A percentile compares a stretch with the other conserved stretches of the same genome.
Evolutionary conservation across 2,329 filamentous ascomycete species (phyloP).

Genomic region (Alternaria tenuissima): DNA sequence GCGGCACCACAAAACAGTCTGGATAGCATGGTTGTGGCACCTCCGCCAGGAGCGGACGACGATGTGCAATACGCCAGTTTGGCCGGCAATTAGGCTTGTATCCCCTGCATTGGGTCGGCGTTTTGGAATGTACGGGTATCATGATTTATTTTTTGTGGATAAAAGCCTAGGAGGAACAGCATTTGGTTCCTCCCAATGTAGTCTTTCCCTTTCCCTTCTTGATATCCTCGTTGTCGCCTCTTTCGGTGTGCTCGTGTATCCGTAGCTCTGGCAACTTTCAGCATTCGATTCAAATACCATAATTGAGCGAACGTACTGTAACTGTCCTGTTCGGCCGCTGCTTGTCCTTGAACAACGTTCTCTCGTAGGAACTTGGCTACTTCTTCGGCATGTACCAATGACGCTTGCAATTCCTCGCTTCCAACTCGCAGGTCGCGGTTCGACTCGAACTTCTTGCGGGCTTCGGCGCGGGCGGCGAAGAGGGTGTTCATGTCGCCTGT

Average conservation of each 20-base stretch:
- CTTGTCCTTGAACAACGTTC: conserved; percentile 87
- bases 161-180: conserved; percentile 50
- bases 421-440: conserved; percentile 67
- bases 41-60: conserved; percentile 80
- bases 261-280: conserved; percentile 69
- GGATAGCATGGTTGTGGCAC: conserved; percentile 64
- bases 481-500: conserved; percentile 76
- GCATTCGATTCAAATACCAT: not conserved
- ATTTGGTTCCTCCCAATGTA: conserved; percentile 49
- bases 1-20: conserved; percentile 53
- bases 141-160: conserved; percentile 33
- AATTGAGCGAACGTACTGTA: conserved; percentile 64
- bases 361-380: conserved; percentile 79
- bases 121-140: conserved; percentile 43
- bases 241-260: conserved; percentile 90
- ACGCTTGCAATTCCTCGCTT: conserved; percentile 67
- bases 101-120: conserved; percentile 36
- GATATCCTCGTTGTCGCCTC: conserved; percentile 91
- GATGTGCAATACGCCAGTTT: conserved; percentile 87
- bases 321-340: conserved; percentile 56
- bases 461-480: conserved; percentile 73
- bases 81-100: conserved; percentile 69
- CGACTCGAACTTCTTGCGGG: conserved; percentile 75
- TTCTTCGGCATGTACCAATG: conserved; percentile 81
- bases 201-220: conserved; percentile 65